These are phyloP conservation scores for Anacardium occidentale DNA, from an alignment of 345 rosid genomes.

Conservation along the genomic window DNA sequence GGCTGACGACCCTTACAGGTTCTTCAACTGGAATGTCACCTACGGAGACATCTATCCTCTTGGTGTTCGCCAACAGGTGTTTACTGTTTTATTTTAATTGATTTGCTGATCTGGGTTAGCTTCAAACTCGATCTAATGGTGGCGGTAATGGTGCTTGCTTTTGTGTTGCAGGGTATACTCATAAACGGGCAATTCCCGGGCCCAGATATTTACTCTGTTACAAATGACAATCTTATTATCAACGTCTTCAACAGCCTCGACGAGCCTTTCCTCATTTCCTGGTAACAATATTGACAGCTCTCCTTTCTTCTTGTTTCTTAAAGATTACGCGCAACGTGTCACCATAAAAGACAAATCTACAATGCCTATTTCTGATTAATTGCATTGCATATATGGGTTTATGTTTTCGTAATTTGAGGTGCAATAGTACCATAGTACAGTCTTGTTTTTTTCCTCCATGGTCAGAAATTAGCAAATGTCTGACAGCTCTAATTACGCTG, in stretches of 20 bases:
- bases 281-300: conserved; percentile 30
- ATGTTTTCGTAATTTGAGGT: not conserved
- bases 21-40: conserved; percentile 73
- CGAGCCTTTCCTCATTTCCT: conserved; percentile 82
- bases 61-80: conserved; percentile 71
- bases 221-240: conserved; percentile 76
- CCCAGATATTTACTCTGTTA: conserved; percentile 76
- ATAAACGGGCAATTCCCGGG: conserved; percentile 90
- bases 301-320: not conserved
- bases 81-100: not conserved
- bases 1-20: conserved; percentile 74
- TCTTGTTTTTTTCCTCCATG: too few species aligned
- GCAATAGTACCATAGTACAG: too few species aligned
- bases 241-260: conserved; percentile 64
- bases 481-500: not conserved
- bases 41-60: conserved; percentile 81
- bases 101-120: not conserved
- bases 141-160: not conserved
- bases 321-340: not conserved
- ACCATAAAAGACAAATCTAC: conserved; percentile 15
- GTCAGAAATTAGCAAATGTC: not conserved
- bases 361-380: not conserved
- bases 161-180: conserved; percentile 59
- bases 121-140: not conserved
- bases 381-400: not conserved